These are phyloP conservation scores for Fagopyrum tataricum DNA, from an alignment of 148 eudicot species.

Conservation along the genomic window DNA sequence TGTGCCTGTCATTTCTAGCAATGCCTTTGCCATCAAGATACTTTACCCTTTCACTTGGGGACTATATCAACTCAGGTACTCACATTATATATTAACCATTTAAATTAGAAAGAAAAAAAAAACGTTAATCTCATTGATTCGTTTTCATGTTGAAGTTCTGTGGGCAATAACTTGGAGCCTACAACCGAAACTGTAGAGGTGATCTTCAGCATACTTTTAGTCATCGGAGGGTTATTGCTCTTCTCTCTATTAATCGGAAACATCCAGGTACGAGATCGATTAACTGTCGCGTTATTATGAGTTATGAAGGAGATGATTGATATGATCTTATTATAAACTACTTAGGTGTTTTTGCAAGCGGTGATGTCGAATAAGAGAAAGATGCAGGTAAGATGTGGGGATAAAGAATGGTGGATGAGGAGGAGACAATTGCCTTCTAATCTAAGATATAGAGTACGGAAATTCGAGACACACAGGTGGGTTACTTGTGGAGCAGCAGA, in stretches of 20 bases:
- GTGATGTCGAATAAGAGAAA: constrained; percentile 67
- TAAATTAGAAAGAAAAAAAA: background rate
- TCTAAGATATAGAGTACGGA: constrained; percentile 66
- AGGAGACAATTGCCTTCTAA: constrained; percentile 70
- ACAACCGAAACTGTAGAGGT: constrained; percentile 36
- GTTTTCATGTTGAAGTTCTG: constrained; percentile 20
- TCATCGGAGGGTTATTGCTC: constrained; percentile 41
- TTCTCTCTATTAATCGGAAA: constrained; percentile 42
- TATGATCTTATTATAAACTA: no score
- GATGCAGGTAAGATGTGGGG: constrained; percentile 71
- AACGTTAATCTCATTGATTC: background rate
- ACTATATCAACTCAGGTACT: constrained; percentile 69
- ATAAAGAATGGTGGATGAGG: constrained; percentile 97
- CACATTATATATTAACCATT: background rate
- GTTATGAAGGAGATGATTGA: no score
- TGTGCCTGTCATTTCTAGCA: constrained; percentile 74
- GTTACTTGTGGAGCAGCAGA: constrained; percentile 65
- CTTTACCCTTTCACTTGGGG: constrained; percentile 93
- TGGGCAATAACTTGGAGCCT: constrained; percentile 31
- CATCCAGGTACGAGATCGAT: constrained; percentile 26
- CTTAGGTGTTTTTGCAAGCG: constrained; percentile 66
- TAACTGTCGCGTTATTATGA: background rate
- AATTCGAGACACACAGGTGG: constrained; percentile 76
- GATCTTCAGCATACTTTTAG: constrained; percentile 33
- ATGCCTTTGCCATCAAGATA: constrained; percentile 60